phyloP scores from a whole-genome alignment of 495 filamentous ascomycete species.

The Penicillium lagena region DNA sequence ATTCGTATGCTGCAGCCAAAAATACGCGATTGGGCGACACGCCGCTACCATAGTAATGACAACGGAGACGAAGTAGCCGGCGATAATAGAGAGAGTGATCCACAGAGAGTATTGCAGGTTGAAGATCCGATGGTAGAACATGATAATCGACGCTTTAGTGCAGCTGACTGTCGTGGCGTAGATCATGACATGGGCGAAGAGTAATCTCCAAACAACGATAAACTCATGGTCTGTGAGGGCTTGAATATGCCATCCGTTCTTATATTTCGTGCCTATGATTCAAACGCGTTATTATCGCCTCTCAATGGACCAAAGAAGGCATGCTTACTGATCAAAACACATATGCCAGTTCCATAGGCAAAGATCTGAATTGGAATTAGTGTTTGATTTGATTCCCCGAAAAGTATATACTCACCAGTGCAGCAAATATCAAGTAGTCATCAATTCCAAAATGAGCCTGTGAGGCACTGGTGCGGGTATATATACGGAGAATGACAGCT shows the following conservation, averaged over 20 bases:
- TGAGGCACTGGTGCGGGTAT: background rate
- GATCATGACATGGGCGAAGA: slow-evolving; percentile 9
- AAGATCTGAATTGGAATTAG: background rate
- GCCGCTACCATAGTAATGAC: slow-evolving; percentile 2
- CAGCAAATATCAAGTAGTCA: slow-evolving; percentile 5
- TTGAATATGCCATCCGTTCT: slow-evolving; percentile 6
- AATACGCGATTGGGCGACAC: slow-evolving; percentile 7
- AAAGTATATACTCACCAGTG: slow-evolving; percentile 1
- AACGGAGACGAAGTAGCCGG: slow-evolving; percentile 5
- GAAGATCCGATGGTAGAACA: slow-evolving; percentile 13
- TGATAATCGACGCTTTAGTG: slow-evolving; percentile 10
- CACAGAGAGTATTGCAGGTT: slow-evolving; percentile 7
- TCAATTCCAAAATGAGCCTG: slow-evolving; percentile 4
- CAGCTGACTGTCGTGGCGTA: slow-evolving; percentile 6
- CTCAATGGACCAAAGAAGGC: background rate
- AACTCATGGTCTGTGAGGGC: slow-evolving; percentile 4
- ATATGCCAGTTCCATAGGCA: slow-evolving; percentile 1
- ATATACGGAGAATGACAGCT: slow-evolving; percentile 2
- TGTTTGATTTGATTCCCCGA: background rate
- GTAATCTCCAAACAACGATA: slow-evolving; percentile 3
- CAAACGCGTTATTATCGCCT: background rate
- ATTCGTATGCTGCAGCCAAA: slow-evolving; percentile 6
- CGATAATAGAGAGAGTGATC: background rate
- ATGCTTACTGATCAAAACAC: slow-evolving; percentile 3
- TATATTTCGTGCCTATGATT: background rate